phyloP scores from a whole-genome alignment of 2,329 filamentous ascomycete genomes.

The Penicillium polonicum region DNA sequence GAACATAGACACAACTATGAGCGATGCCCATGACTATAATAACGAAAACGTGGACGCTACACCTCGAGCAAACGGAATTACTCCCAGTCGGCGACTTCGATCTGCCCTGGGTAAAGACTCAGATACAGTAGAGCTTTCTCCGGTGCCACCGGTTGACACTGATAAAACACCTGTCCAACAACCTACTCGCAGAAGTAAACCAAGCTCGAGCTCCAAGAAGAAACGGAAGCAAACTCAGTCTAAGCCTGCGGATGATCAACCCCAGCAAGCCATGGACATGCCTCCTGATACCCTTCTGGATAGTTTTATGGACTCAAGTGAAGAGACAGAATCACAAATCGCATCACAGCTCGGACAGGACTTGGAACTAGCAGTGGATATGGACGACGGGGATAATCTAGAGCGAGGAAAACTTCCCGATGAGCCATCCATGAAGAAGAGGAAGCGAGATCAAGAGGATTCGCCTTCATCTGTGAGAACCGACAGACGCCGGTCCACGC shows the following conservation, averaged over 20 bases:
- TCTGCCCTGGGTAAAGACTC: slow-evolving; percentile 24
- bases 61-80: slow-evolving; percentile 12
- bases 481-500: slow-evolving; percentile 34
- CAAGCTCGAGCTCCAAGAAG: slow-evolving; percentile 16
- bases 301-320: slow-evolving; percentile 28
- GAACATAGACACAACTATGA: slow-evolving; percentile 4
- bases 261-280: slow-evolving; percentile 1
- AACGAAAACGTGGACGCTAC: slow-evolving; percentile 10
- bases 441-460: slow-evolving; percentile 33
- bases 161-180: slow-evolving; percentile 3
- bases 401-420: slow-evolving; percentile 4
- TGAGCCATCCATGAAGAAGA: slow-evolving; percentile 32
- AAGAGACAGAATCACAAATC: slow-evolving; percentile 46
- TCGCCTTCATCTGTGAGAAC: slow-evolving; percentile 14
- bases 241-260: neutral
- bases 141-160: slow-evolving; percentile 3
- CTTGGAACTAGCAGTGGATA: slow-evolving; percentile 40
- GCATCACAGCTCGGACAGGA: slow-evolving; percentile 49
- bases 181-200: slow-evolving; percentile 8
- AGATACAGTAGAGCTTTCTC: neutral
- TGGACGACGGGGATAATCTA: slow-evolving; percentile 15
- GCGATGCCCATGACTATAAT: slow-evolving; percentile 8
- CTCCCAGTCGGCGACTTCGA: slow-evolving; percentile 24
- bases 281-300: neutral
- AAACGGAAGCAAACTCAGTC: slow-evolving; percentile 5